Evolutionary conservation across 225 moss, liverwort and hornwort genomes (phyloP).

Genomic region (Neckera pumila): DNA sequence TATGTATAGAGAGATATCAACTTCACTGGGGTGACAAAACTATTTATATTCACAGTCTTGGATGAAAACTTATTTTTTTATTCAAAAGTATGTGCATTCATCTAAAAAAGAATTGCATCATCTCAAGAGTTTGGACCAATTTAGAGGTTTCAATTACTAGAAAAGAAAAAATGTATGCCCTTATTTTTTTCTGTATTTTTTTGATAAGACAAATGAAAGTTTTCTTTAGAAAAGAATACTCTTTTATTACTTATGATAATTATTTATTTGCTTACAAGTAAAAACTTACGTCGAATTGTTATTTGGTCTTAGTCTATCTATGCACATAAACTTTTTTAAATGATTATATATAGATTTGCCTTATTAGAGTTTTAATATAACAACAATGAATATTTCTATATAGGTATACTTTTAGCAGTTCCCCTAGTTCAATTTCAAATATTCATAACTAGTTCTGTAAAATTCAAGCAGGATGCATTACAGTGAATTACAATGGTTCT

Average conservation of each 20-base stretch:
- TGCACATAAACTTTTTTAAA: background rate
- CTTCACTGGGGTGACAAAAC: too few relatives aligned
- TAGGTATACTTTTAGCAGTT: background rate
- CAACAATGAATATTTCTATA: background rate
- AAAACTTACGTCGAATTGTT: background rate
- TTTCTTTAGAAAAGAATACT: too few relatives aligned
- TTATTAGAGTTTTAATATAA: background rate
- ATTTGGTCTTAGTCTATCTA: background rate
- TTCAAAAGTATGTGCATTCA: background rate
- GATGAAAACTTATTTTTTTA: too few relatives aligned
- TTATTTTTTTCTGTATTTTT: background rate
- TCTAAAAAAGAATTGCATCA: background rate
- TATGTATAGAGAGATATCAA: too few relatives aligned
- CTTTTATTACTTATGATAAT: background rate
- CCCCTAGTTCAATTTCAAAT: background rate
- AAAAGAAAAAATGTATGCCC: fast-evolving
- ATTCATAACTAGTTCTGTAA: background rate
- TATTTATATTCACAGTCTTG: too few relatives aligned
- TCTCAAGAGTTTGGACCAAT: background rate
- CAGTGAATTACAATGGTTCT: background rate
- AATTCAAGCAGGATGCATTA: background rate
- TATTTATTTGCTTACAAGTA: too few relatives aligned
- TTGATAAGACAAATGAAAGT: fast-evolving
- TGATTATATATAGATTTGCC: background rate
- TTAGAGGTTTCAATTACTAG: background rate